Base-by-base conservation (phyloP, 106 monocot genomes). In the Dendrobium huoshanense region DNA sequence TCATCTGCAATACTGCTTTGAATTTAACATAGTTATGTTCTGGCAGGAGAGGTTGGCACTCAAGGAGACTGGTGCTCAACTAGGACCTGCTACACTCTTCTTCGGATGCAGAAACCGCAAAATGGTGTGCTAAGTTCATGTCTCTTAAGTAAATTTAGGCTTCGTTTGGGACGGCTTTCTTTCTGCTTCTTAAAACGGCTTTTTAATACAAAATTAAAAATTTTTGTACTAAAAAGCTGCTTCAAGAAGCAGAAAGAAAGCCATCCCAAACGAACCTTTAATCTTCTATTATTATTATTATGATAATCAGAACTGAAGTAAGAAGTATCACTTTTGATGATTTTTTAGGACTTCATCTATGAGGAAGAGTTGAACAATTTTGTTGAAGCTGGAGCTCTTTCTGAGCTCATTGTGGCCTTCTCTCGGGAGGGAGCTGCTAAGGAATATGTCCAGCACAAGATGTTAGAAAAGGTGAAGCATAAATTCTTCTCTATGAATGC, bases 361-460 rank as follows among this genome's bases (percentile, higher is more conserved):
- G 89, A 93, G 88, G 93, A 95, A 75, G 95, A 95, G 72, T 79
- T 95, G 82, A 88, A 85, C 22, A 93, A 79, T 7, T 93, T 95
- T 82, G 86, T 88, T 79, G 85, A 92, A 72, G 33, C 77, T 9
- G 93, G 93, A 41, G 91, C 88, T 72, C 59, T 95, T 58, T 93
- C 93, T 81, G 93, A 95, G 79, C 80, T 95, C 72, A 85, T 91
- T 80, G 78, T 93, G 75, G 95, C 93, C 59, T 95, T 95, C 86
- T 95, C 95, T 72, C 84, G 95, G 27, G 91, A 95, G 81, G 91
- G 93, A 20, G 85, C 89, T 17, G 81, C 83, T 3, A 95, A 95
- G 82, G 87, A 95, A 79, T 95, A 95, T 67, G 95, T 95, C 77
- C 95, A 95, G 83, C 93, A 95, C 76, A 95, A 95, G 83, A 95